Base-by-base conservation (phyloP, 2,329 filamentous ascomycete genomes). In the Coniella vitis region DNA sequence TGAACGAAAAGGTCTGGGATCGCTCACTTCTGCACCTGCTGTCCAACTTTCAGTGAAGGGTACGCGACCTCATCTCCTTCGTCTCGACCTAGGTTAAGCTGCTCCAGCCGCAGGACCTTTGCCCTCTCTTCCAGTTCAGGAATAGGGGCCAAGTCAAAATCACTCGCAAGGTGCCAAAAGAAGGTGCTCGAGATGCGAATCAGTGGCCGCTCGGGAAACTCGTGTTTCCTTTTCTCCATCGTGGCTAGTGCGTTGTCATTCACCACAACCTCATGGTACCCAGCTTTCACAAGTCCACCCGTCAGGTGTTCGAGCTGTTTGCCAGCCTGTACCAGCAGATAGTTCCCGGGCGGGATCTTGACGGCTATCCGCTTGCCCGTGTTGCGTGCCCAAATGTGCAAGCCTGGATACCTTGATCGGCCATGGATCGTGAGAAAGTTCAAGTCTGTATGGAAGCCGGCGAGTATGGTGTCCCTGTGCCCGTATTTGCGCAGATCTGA, bases 401-500 rank as follows among this genome's bases (percentile, higher is more conserved):
- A 69, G 2, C 78, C 78, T 0, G 78, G 78, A 56, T 79, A 82
- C 51, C 78, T 75, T 25, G 75, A 79, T 55, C 78, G 78, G 49
- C 78, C 78, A 66, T 82, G 78, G 63, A 82, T 82, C 55, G 78
- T 82, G 45, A 82, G 69, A 61, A 81, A 82, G 69, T 82, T 82
- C 50, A 82, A 75, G 58, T 82, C 78, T 1, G 78, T 81, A 62
- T 82, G 78, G 67, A 82, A 82, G 35, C 78, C 78, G 14, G 78
- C 78, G 14, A 82, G 72, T 58, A 82, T 81, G 43, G 76, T 81
- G 65, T 80, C 71, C 44, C 69, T 65, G 3, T 61, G 41, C 40
- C 74, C 75, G 65, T 80, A 78, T 50, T 72, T 76, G 12, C 54
- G 47, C 12, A 82, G 71, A 58, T 82, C 75, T 0, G 78, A 81